Evolutionary conservation across 306 rosid species (phyloP).

Genomic region (Trifolium subterraneum): DNA sequence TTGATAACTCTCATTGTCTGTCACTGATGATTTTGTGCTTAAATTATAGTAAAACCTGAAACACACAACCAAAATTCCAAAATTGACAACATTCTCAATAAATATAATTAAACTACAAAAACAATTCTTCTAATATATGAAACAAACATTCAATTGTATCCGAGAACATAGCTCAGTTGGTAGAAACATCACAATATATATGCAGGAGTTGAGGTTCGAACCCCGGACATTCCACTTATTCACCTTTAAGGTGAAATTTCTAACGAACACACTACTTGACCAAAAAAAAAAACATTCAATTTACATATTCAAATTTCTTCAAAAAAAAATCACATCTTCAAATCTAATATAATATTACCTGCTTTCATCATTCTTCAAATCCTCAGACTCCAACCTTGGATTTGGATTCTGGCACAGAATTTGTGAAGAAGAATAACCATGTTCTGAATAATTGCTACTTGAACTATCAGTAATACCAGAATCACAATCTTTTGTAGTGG

Average conservation of each 20-base stretch:
- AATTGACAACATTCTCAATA: slow-evolving; percentile 13
- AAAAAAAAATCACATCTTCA: background rate
- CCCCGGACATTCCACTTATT: no score
- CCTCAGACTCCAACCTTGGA: slow-evolving; percentile 44
- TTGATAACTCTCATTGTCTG: slow-evolving; percentile 45
- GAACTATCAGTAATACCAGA: slow-evolving; percentile 44
- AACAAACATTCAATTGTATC: no score
- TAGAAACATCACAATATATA: no score
- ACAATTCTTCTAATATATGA: background rate
- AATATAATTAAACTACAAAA: background rate
- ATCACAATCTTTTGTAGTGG: slow-evolving; percentile 45
- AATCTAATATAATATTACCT: slow-evolving; percentile 51
- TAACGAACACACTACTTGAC: no score
- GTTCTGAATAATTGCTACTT: slow-evolving; percentile 40
- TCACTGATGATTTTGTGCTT: slow-evolving; percentile 52
- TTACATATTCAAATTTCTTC: background rate
- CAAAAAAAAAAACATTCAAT: background rate
- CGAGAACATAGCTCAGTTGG: no score
- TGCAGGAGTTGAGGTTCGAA: no score
- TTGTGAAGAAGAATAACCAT: slow-evolving; percentile 36
- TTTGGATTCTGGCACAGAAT: slow-evolving; percentile 29
- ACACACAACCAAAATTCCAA: slow-evolving; percentile 31
- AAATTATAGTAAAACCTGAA: slow-evolving; percentile 51
- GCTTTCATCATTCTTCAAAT: slow-evolving; percentile 48
- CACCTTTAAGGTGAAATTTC: no score